Evolutionary conservation across 495 filamentous ascomycete genomes (phyloP), one percentile per base, ranked within the genome.

Genomic region (Hypoxylon subgilvum): DNA sequence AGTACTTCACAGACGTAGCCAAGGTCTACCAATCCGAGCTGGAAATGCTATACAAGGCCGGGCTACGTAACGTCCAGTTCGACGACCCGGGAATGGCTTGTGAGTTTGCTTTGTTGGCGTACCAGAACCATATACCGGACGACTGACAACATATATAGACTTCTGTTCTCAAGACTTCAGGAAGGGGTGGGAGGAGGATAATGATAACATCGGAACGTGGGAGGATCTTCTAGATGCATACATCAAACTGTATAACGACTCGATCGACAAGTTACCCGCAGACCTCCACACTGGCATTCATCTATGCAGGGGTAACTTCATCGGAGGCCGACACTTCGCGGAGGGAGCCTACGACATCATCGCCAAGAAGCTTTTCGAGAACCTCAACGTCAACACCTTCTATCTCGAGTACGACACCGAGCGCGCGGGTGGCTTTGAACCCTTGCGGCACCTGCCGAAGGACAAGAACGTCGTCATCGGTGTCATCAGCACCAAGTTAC

Each of bases 351-450:
- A 92, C 71, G 89, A 92, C 71, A 78, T 82, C 47, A 90, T 94
- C 55, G 89, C 90, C 39, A 80, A 81, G 62, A 89, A 88, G 76
- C 81, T 94, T 10, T 94, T 94, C 79, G 78, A 85, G 52, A 76
- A 88, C 53, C 79, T 92, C 34, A 82, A 89, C 56, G 84, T 91
- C 12, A 81, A 88, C 72, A 90, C 88, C 4, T 92, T 88, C 75
- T 92, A 90, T 68, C 84, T 93, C 47, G 89, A 92, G 71, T 93
- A 91, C 71, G 89, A 92, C 75, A 91, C 87, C 10, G 78, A 79
- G 19, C 82, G 89, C 3, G 80, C 87, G 8, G 89, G 90, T 12
- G 86, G 87, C 18, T 92, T 94, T 65, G 88, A 91, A 74, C 88
- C 89, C 12, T 81, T 92, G 36, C 84, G 81, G 73, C 76, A 83